Evolutionary conservation across 352 stramenopile genomes (phyloP), one percentile per base, ranked within the genome.

Genomic region (Phytophthora pini): DNA sequence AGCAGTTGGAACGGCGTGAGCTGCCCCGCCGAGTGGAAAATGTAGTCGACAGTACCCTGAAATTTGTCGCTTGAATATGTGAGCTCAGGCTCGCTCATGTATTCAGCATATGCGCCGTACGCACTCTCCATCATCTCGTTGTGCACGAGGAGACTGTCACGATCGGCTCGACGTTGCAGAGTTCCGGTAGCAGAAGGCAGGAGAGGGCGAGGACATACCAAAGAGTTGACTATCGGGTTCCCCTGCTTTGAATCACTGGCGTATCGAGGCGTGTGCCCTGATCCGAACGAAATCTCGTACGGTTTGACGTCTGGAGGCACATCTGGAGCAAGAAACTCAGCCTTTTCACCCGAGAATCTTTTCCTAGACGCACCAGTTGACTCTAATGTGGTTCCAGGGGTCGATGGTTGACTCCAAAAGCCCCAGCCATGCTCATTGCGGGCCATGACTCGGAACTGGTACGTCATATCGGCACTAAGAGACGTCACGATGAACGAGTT

Each of bases 401-500:
- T 39, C 11, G 84, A 93, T 0, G 88, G 85, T 27, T 89, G 76
- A 38, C 82, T 92, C 62, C 88, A 97, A 24, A 80, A 62, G 11
- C 88, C 79, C 67, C 77, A 88, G 31, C 90, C 88, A 15, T 91
- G 60, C 7, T 55, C 60, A 36, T 92, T 96, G 29, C 81, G 69
- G 11, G 82, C 89, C 10, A 89, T 77, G 2, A 97, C 72, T 5
- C 85, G 79, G 59, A 96, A 96, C 65, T 97, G 89, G 72, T 97
- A 97, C 49, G 82, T 78, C 32, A 88, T 77, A 9, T 83, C 84
- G n/a, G 82, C 80, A 40, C 82, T 90, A 4, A 97, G 64, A 41
- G 83, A 90, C 3, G 80, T 80, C 15, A 93, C 61, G 15, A 77
- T 66, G 27, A 80, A 61, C 58, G 55, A 52, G 36, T 66, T 46